Base-by-base conservation (phyloP, 139 green algal genomes). In the Coccomyxa sp. region DNA sequence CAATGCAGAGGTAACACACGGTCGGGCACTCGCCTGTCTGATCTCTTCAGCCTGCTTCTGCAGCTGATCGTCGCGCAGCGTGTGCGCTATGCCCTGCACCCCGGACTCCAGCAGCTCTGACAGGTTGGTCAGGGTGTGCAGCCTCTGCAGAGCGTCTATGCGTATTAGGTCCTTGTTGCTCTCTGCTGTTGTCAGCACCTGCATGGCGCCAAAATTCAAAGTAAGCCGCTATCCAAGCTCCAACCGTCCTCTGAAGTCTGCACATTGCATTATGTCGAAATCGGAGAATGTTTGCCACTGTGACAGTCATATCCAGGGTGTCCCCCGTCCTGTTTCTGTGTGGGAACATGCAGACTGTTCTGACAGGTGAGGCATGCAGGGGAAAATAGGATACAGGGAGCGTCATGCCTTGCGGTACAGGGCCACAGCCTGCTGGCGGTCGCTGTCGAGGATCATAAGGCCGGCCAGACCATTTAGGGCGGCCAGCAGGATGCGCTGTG, bases 41-140 rank as follows among this genome's bases (percentile, higher is more conserved):
- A 83, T 76, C 16, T 58, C 54, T 24, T 76, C 76, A 0, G 89
- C 91, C 35, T 93, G 80, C 24, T 9, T 24, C 22, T 38, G 68
- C 55, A 96, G 75, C 24, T 24, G 40, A 27, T 54, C 81, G 74
- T 95, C 91, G 0, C 90, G 82, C 41, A 95, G 85, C 16, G 91
- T 95, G 81, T 71, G 88, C 7, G 88, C 73, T 8, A 92, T 78
- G n/a, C 83, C 85, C 38, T 35, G 7, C 33, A 31, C 55, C 35
- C 18, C 39, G 35, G 55, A 35, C 9, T 22, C 58, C 81, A 97
- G 82, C 78, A 91, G 73, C 39, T 83, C 35, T 0, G 58, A 80
- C 73, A 98, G 87, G 84, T 98, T 98, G 87, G 92, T 78, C 29
- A 98, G 77, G 14, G 91, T 92, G 86, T 98, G 94, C 76, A 98